phyloP scores from a whole-genome alignment of 2,329 filamentous ascomycete genomes.

The Alternaria alternata region DNA sequence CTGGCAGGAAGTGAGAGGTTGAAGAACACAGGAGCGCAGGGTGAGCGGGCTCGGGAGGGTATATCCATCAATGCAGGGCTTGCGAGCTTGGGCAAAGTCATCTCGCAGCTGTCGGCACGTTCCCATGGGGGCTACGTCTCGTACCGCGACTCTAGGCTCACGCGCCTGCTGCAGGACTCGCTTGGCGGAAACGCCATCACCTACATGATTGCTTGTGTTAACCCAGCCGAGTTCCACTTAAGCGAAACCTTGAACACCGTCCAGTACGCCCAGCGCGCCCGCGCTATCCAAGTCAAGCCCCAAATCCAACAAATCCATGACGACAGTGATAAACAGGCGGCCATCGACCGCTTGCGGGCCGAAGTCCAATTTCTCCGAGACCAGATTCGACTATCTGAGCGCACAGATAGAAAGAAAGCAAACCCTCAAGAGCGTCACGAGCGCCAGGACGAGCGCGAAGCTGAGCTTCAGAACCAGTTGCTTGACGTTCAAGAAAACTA shows the following conservation, averaged over 20 bases:
- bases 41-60: slow-evolving; percentile 91
- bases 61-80: slow-evolving; percentile 98
- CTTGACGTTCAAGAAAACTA: slow-evolving; percentile 96
- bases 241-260: slow-evolving; percentile 98
- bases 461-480: slow-evolving; percentile 91
- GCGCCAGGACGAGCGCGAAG: slow-evolving; percentile 82
- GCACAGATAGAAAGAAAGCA: slow-evolving; percentile 65
- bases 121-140: slow-evolving; percentile 90
- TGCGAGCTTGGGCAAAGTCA: slow-evolving; percentile 95
- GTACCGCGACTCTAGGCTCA: slow-evolving; percentile 97
- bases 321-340: slow-evolving; percentile 90
- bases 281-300: slow-evolving; percentile 96
- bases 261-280: slow-evolving; percentile 91
- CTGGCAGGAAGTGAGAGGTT: slow-evolving; percentile 93
- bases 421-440: slow-evolving; percentile 75
- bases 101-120: slow-evolving; percentile 93
- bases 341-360: slow-evolving; percentile 91
- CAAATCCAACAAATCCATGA: slow-evolving; percentile 90
- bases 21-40: slow-evolving; percentile 96
- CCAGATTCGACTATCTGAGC: slow-evolving; percentile 86
- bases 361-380: slow-evolving; percentile 94
- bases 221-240: slow-evolving; percentile 93
- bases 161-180: slow-evolving; percentile 92
- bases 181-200: slow-evolving; percentile 96
- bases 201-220: slow-evolving; percentile 99